Percentiles rank a stretch among this genome's conserved stretches.
phyloP scores from a whole-genome alignment of 1,284 basidiomycete species.

The Austroboletus olivaceoglutinosus region DNA sequence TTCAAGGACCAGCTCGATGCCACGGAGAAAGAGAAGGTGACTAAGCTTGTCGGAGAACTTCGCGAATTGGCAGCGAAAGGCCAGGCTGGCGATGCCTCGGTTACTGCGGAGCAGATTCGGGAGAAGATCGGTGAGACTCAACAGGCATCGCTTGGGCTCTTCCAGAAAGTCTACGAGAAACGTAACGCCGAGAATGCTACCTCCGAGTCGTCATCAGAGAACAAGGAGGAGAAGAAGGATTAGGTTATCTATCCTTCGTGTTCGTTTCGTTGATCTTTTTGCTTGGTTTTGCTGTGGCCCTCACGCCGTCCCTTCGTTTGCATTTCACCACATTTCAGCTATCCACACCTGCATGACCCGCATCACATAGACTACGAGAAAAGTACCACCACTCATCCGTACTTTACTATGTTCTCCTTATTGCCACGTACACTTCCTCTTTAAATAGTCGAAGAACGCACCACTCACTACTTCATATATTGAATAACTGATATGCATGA shows the following conservation, averaged over 20 bases:
- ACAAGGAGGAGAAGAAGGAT: conserved; percentile 72
- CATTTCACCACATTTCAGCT: conserved; percentile 10
- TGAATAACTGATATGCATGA: neutral
- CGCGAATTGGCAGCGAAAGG: conserved; percentile 91
- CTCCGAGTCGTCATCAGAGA: conserved; percentile 46
- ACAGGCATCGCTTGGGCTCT: conserved; percentile 92
- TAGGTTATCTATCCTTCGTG: conserved; percentile 36
- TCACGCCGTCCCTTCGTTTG: conserved; percentile 29
- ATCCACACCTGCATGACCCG: conserved; percentile 8
- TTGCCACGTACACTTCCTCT: conserved; percentile 11
- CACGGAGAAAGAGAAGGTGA: conserved; percentile 91
- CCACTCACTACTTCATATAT: conserved; percentile 24
- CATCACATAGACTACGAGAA: conserved; percentile 32
- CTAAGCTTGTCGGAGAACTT: conserved; percentile 83
- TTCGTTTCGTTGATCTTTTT: neutral
- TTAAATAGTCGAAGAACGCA: conserved; percentile 19
- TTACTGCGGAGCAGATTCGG: conserved; percentile 87
- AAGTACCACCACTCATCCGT: conserved; percentile 29
- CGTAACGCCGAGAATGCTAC: conserved; percentile 66
- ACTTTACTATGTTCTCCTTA: conserved; percentile 26
- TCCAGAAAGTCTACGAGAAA: conserved; percentile 99
- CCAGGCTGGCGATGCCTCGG: conserved; percentile 77
- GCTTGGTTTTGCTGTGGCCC: conserved; percentile 13
- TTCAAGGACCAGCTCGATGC: conserved; percentile 97
- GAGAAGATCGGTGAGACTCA: conserved; percentile 96